A percentile compares a stretch with the other conserved stretches of the same genome.
phyloP scores from a whole-genome alignment of 2,329 filamentous ascomycete genomes.

The Penicillium nordicum region DNA sequence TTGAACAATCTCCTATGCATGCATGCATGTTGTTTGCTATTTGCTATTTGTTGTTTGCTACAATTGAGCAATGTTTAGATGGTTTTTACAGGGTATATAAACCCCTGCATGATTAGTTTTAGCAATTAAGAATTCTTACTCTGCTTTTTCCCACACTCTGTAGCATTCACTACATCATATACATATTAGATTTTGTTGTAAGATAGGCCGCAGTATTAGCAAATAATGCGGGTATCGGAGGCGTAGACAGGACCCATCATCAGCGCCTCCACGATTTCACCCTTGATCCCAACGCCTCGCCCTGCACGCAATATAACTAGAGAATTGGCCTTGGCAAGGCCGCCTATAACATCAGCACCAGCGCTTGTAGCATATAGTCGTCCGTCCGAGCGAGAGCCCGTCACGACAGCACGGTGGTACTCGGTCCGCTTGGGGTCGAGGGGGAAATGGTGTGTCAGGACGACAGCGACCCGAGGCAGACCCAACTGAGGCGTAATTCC shows the following conservation, averaged over 20 bases:
- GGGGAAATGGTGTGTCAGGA: conserved; percentile 66
- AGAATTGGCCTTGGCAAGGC: conserved; percentile 81
- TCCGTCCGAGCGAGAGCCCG: conserved; percentile 59
- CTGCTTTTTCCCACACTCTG: too few relatives aligned
- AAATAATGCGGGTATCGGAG: conserved; percentile 2
- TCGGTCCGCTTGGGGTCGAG: conserved; percentile 72
- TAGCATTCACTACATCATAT: too few relatives aligned
- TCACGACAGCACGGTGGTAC: conserved; percentile 78
- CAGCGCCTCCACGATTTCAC: conserved; percentile 69
- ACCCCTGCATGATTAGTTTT: too few relatives aligned
- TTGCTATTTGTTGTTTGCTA: too few relatives aligned
- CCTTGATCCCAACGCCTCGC: conserved; percentile 60
- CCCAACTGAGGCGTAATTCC: conserved; percentile 57
- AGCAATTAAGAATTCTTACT: too few relatives aligned
- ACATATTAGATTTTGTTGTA: background rate
- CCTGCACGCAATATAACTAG: conserved; percentile 59
- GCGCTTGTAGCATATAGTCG: conserved; percentile 57
- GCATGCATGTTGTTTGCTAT: too few relatives aligned
- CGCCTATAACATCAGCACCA: conserved; percentile 85
- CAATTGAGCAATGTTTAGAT: too few relatives aligned
- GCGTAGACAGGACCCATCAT: conserved; percentile 60
- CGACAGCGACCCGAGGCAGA: conserved; percentile 67
- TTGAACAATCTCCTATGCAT: too few relatives aligned
- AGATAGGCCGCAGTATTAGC: background rate
- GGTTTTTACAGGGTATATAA: too few relatives aligned